Evolutionary conservation across 192 early-diverging fungal genomes (phyloP), one percentile per base, ranked within the genome.

Genomic region (Rhizophagus sp.): DNA sequence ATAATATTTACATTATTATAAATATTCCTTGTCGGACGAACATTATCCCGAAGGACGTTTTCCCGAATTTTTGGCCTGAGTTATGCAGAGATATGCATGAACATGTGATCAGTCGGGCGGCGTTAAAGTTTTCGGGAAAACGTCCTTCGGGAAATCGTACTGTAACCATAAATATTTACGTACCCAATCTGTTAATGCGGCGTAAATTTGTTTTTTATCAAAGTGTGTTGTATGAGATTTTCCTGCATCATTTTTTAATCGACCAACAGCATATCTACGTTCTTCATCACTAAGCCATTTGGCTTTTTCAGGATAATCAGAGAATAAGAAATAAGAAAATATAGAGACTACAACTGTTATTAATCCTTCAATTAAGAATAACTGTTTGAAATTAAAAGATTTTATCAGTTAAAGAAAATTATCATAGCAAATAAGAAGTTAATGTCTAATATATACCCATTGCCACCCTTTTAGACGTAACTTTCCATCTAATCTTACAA

Each of bases 351-450:
- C 79, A 10, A 87, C 70, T 4, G 86, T 83, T 13, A 84, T 80
- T 24, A 91, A 44, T 22, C 92, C 93, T 74, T 92, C 90, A 33
- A 91, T 79, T 66, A 94, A 84, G 77, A 93, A 93, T 22, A 93
- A 83, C 87, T 76, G 33, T 50, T 73, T 22, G 36, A 4, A 39
- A 39, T 8, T 5, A 9, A 19, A 19, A 57, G 15, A 50, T 30
- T 13, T 50, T 17, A 15, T 57, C 33, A 17, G n/a, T 22, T 11
- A 33, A 41, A 39, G 9, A 13, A 41, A 41, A 62, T 6, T 39
- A 41, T 34, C 0, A 9, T 19, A 2, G 3, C n/a, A 79, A 74
- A 87, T 30, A 15, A 75, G 12, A 25, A 7, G 22, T 19, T 22
- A 44, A 10, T 2, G 3, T 1, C 4, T 22, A n/a, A 8, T 41